phyloP scores from a whole-genome alignment of 2,329 filamentous ascomycete genomes.

The Chaetoscypha palmicola region DNA sequence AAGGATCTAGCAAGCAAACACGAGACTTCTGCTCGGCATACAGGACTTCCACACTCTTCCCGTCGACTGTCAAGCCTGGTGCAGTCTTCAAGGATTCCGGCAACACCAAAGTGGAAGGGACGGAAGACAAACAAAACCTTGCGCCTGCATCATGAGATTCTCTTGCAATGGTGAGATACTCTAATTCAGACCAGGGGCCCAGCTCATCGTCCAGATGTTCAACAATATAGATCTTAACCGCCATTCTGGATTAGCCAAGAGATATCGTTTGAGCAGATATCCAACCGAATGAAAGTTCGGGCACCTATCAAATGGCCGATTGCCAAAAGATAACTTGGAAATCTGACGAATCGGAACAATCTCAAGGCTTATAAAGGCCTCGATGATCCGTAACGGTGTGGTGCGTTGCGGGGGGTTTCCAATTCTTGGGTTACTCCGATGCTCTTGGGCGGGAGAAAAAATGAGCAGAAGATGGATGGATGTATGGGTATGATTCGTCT shows the following conservation, averaged over 20 bases:
- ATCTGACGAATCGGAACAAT: no score
- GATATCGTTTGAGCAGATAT: no score
- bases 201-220: conserved; percentile 95
- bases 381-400: no score
- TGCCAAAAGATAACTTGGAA: no score
- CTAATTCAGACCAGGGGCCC: conserved; percentile 86
- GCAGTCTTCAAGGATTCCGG: conserved; percentile 48
- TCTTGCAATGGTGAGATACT: conserved; percentile 80
- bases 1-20: conserved; percentile 85
- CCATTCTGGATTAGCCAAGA: conserved; percentile 30
- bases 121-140: conserved; percentile 74
- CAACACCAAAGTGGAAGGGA: conserved; percentile 63
- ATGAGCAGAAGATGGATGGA: no score
- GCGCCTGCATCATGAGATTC: conserved; percentile 65
- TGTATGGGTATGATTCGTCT: no score
- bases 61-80: conserved; percentile 64
- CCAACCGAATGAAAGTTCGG: no score
- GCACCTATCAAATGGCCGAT: no score
- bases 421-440: no score
- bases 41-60: conserved; percentile 72
- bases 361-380: no score
- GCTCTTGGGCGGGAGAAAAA: no score
- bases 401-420: no score
- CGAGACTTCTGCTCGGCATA: conserved; percentile 64
- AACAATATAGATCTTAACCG: conserved; percentile 75